Base-by-base conservation (phyloP, 352 stramenopile genomes). In the Globisporangium takayamanum region DNA sequence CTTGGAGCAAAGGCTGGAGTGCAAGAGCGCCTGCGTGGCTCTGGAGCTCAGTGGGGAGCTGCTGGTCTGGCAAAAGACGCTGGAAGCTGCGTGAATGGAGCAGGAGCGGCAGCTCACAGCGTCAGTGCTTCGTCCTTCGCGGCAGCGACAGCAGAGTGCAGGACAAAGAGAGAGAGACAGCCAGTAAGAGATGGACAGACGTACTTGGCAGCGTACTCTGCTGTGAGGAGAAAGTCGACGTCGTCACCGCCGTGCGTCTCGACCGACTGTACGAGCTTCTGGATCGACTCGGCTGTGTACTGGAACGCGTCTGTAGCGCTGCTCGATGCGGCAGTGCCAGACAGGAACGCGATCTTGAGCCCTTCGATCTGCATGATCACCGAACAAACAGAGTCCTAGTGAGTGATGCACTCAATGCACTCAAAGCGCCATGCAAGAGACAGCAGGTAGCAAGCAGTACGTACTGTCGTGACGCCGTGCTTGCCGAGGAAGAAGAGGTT, bases 161-260 rank as follows among this genome's bases (percentile, higher is more conserved):
- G 12, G 12, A 15, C 16, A 54, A 22, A 25, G 6, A n/a, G 8
- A 12, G 30, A 5, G 14, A 44, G 11, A 7, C 2, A 45, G 41
- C n/a, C n/a, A n/a, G n/a, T n/a, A n/a, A n/a, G n/a, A n/a, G n/a
- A n/a, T n/a, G n/a, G n/a, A n/a, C n/a, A 50, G 14, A 53, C 55
- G 50, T 67, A 78, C 69, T 70, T 69, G 8, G 61, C 60, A 1
- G 77, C 58, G 60, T 82, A 84, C 16, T 87, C 68, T 0, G 78
- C 66, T 2, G 68, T 87, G 42, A 93, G 69, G 18, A 93, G 66
- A 53, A 91, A 91, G 45, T 91, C 80, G 22, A 88, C 60, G 20
- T 78, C 67, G 33, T 25, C 16, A 26, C 6, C 26, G 44, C 70
- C 53, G 50, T 37, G 50, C 53, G 33, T 53, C 47, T 30, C 3